Percentiles rank a stretch among this genome's conserved stretches.
These are phyloP conservation scores for Flaveria linearis DNA, from an alignment of 129 eudicot genomes.

Conservation along the genomic window DNA sequence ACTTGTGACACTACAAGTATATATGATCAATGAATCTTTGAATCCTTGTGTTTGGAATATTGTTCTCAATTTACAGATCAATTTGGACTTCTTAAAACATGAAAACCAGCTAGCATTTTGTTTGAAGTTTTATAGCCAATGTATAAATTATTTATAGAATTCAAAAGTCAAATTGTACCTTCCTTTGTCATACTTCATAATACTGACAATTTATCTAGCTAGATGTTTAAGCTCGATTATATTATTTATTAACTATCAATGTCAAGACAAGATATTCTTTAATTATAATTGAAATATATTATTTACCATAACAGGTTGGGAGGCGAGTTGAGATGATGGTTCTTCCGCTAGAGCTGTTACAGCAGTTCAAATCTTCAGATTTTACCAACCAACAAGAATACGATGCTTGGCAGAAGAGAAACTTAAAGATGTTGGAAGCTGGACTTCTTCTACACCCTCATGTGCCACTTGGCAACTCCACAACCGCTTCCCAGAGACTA, in stretches of 20 bases:
- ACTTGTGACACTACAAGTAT: conserved; percentile 3
- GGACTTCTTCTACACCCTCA: conserved; percentile 94
- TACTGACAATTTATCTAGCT: conserved; percentile 16
- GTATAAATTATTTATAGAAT: not conserved
- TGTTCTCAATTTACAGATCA: not conserved
- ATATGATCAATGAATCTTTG: not conserved
- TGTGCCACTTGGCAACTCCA: conserved; percentile 66
- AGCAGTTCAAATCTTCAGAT: conserved; percentile 90
- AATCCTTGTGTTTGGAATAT: conserved; percentile 1
- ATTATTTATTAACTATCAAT: conserved; percentile 6
- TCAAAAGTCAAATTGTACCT: conserved; percentile 16
- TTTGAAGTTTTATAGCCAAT: not conserved
- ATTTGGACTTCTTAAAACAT: conserved; percentile 7
- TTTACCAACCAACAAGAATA: conserved; percentile 84
- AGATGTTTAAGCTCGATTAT: conserved; percentile 6
- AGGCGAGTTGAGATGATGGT: conserved; percentile 76
- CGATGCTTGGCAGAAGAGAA: conserved; percentile 87
- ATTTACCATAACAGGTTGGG: conserved; percentile 57
- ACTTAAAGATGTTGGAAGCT: conserved; percentile 83
- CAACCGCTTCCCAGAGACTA: conserved; percentile 69
- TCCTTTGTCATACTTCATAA: conserved; percentile 23
- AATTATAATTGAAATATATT: not conserved
- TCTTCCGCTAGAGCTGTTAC: conserved; percentile 94
- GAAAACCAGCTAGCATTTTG: not conserved
- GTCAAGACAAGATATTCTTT: not conserved